Base-by-base conservation (phyloP, 1,284 basidiomycete genomes). In the Boletus austroedulis region DNA sequence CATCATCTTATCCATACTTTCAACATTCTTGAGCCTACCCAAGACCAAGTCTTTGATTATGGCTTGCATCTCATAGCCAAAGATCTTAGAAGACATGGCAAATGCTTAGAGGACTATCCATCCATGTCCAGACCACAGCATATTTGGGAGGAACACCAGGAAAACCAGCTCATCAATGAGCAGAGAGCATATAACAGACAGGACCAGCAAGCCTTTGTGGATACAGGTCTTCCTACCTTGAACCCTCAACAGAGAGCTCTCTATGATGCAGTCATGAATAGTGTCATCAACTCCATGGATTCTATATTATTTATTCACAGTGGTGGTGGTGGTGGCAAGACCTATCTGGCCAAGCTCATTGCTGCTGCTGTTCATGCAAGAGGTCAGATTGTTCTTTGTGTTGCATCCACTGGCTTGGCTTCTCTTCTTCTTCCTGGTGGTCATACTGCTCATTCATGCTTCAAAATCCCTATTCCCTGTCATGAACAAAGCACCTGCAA, bases 281-380 rank as follows among this genome's bases (percentile, higher is more conserved):
- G 55, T 63, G 56, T 61, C 4, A 5, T 24, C 24, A 51, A 58
- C 6, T 4, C 10, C 4, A 10, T 40, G 56, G 58, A 32, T 12
- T 2, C 19, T 0, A 1, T 61, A 0, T 82, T 79, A 62, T 83
- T 82, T 59, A 53, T 83, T 12, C 64, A 80, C 57, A 78, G 80
- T 43, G 65, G 76, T 31, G 80, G 76, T 49, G 80, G 80, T 0
- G 75, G 73, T 58, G 80, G 80, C 4, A 84, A 83, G 59, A 83
- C 79, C 0, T 83, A 75, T 66, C 45, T 82, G 0, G 77, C 76
- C 57, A 79, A 76, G 9, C 73, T 76, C 0, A 57, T 83, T 45
- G 73, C 73, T 56, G 48, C 68, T 53, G 41, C 57, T 6, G 23
- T 81, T 4, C 65, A 69, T 19, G 53, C 59, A 15, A 57, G 67